Conservation (phyloP, 805 yeast species). For the Pichia scutulata region DNA sequence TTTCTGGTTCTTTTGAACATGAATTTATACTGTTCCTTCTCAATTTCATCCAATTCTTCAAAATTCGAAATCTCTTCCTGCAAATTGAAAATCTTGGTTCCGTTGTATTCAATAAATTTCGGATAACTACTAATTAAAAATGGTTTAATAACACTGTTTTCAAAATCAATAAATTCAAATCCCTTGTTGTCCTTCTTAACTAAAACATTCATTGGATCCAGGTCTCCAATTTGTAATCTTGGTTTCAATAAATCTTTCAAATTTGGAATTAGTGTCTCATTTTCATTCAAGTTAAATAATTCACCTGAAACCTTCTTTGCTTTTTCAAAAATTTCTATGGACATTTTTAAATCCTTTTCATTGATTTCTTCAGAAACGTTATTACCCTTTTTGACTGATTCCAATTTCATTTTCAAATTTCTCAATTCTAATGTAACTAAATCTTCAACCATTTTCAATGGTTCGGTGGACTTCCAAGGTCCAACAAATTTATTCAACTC, state of each 20-base stretch:
- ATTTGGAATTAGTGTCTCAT: slow-evolving; percentile 46
- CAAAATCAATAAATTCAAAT: slow-evolving; percentile 69
- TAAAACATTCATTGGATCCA: slow-evolving; percentile 85
- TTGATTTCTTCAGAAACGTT: slow-evolving; percentile 35
- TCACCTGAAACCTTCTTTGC: slow-evolving; percentile 48
- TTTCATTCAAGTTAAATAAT: slow-evolving; percentile 47
- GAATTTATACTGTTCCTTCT: slow-evolving; percentile 74
- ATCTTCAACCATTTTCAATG: slow-evolving; percentile 55
- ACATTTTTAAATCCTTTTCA: slow-evolving; percentile 36
- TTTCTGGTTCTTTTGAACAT: slow-evolving; percentile 87
- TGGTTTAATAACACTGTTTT: slow-evolving; percentile 74
- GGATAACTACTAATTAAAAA: slow-evolving; percentile 75
- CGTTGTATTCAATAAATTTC: slow-evolving; percentile 75
- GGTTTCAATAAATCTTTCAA: slow-evolving; percentile 59
- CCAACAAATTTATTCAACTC: slow-evolving; percentile 52
- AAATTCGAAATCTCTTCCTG: slow-evolving; percentile 69
- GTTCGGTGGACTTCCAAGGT: slow-evolving; percentile 62
- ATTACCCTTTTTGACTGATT: slow-evolving; percentile 44
- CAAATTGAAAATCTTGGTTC: slow-evolving; percentile 75
- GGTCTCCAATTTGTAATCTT: slow-evolving; percentile 69
- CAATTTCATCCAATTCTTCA: slow-evolving; percentile 58
- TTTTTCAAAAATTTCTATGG: slow-evolving; percentile 55
- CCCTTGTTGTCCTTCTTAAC: slow-evolving; percentile 32
- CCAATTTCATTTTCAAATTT: slow-evolving; percentile 44
- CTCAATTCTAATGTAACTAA: slow-evolving; percentile 64